Conservation (phyloP, 179 eudicot species). For the Beta macrorhiza region DNA sequence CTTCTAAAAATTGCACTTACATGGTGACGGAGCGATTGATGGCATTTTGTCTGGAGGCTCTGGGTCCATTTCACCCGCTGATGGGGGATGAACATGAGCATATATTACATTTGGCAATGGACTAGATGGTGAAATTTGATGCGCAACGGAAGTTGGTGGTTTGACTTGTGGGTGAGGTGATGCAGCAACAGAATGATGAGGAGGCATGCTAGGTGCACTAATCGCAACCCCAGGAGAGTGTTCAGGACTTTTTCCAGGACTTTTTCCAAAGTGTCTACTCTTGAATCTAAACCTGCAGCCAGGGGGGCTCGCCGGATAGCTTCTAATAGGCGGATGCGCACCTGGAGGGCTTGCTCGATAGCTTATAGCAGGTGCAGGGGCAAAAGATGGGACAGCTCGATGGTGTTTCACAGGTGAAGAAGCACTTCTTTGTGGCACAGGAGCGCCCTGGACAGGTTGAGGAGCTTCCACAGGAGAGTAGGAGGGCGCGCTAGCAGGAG, state of each 20-base stretch:
- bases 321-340: slow-evolving; percentile 43
- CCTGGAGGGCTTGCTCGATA: slow-evolving; percentile 31
- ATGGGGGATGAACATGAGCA: slow-evolving; percentile 58
- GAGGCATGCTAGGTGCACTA: slow-evolving; percentile 44
- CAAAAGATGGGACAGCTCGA: slow-evolving; percentile 6
- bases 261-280: slow-evolving; percentile 40
- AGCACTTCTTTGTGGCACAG: slow-evolving; percentile 36
- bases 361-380: slow-evolving; percentile 44
- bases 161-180: slow-evolving; percentile 42
- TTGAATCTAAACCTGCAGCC: slow-evolving; percentile 53
- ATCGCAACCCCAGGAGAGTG: slow-evolving; percentile 42
- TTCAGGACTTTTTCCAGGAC: slow-evolving; percentile 41
- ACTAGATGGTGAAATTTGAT: slow-evolving; percentile 51
- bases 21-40: slow-evolving; percentile 53
- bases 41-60: slow-evolving; percentile 58
- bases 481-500: slow-evolving; percentile 60
- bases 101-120: slow-evolving; percentile 61
- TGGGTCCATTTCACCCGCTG: slow-evolving; percentile 44
- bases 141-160: slow-evolving; percentile 43
- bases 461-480: slow-evolving; percentile 35
- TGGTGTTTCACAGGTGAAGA: slow-evolving; percentile 36
- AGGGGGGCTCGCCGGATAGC: slow-evolving; percentile 53
- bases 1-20: slow-evolving; percentile 44
- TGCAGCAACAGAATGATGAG: slow-evolving; percentile 40
- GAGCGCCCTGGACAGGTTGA: slow-evolving; percentile 29